Evolutionary conservation across 305 asterid genomes (phyloP), one percentile per base, ranked within the genome.

Genomic region (Fraxinus sp.): DNA sequence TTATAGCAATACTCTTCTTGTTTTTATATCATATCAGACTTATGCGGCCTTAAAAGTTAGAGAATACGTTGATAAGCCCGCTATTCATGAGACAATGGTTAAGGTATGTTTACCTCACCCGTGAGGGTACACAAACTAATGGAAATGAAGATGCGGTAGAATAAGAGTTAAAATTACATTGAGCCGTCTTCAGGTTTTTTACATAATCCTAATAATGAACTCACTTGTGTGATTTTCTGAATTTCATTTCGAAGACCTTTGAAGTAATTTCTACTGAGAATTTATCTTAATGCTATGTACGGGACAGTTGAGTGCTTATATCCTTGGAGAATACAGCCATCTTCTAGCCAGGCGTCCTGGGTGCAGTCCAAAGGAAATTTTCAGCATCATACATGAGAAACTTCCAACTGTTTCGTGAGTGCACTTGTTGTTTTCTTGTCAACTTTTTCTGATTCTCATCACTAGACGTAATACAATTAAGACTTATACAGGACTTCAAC

Each of bases 311-410:
- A 95, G 98, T 87, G 98, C 98, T 46, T 97, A 97, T 86, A 85
- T 97, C 81, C 99, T 97, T 88, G 99, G 99, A 86, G 99, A 97
- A 87, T 97, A 97, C 89, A 88, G 98, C 82, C 99, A 97, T 90
- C 97, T 95, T 90, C 92, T 97, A 78, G 92, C 94, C 73, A 91
- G 98, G 85, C 95, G 97, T 75, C 97, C 97, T 79, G 97, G 98
- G 71, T 92, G 97, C 86, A 88, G 92, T 88, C 98, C 98, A 26
- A 95, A 88, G 87, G 99, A 97, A 88, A 91, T 97, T 86, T 97
- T 95, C 85, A 81, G 85, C 88, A 79, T 93, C 86, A 90, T 97
- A 89, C 95, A 97, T 46, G 99, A 95, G 92, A 97, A 93, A 92
- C 97, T 93, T 85, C 99, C 99, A 82, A 89, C 99, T 84, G 98